phyloP scores from a whole-genome alignment of 345 rosid genomes.

The Eucalyptus brandiana region DNA sequence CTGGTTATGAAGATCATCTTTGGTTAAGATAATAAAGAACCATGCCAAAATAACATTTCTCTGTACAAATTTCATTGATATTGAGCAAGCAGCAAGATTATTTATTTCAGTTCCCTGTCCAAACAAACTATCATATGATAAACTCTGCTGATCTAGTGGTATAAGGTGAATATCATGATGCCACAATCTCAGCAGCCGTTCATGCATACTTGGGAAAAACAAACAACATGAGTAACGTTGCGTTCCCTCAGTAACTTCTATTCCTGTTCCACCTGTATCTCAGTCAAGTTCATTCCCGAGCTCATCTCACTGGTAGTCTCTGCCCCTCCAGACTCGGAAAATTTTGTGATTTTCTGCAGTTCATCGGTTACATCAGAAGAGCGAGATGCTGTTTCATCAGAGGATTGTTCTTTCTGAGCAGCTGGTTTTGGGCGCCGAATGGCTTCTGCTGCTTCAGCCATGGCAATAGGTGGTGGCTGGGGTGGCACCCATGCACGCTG shows the following conservation, averaged over 20 bases:
- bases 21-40: not conserved
- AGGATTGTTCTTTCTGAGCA: constrained; percentile 39
- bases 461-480: constrained; percentile 84
- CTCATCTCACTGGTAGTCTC: constrained; percentile 15
- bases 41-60: not conserved
- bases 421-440: constrained; percentile 66
- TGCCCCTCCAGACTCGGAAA: constrained; percentile 57
- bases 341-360: constrained; percentile 60
- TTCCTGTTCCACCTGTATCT: constrained; percentile 52
- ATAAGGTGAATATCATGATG: not conserved
- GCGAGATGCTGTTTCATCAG: constrained; percentile 24
- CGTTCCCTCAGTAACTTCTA: constrained; percentile 1
- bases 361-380: constrained; percentile 31
- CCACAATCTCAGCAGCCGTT: not conserved
- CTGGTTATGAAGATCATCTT: not conserved
- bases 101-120: not conserved
- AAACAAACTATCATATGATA: not conserved
- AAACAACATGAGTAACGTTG: not conserved
- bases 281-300: constrained; percentile 21
- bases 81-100: not conserved
- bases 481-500: constrained; percentile 91
- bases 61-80: not conserved
- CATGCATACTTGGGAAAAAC: not conserved
- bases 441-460: constrained; percentile 95
- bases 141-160: not conserved